phyloP scores from a whole-genome alignment of 495 filamentous ascomycete genomes.

The Acidiella bohemica region DNA sequence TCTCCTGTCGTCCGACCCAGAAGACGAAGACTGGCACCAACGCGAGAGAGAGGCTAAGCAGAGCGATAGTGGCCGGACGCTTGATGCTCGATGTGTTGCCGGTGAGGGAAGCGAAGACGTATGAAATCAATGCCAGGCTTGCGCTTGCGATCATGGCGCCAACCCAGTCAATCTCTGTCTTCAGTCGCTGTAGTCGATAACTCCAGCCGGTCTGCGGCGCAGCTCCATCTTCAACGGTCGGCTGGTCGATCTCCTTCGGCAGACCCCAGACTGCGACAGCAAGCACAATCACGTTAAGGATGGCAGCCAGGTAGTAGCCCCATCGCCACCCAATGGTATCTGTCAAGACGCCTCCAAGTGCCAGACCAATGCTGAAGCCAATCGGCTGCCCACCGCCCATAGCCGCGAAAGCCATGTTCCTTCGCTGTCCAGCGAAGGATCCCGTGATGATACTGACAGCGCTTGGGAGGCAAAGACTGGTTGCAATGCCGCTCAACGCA shows the following conservation, averaged over 20 bases:
- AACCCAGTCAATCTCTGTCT: conserved; percentile 36
- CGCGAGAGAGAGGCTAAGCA: conserved; percentile 31
- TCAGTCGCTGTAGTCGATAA: conserved; percentile 21
- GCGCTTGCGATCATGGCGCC: conserved; percentile 29
- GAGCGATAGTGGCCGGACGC: conserved; percentile 24
- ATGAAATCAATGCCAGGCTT: conserved; percentile 31
- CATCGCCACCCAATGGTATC: conserved; percentile 38
- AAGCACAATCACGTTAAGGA: conserved; percentile 28
- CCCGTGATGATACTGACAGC: conserved; percentile 37
- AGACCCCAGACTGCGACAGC: conserved; percentile 29
- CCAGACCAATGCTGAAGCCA: conserved; percentile 34
- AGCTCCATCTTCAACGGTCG: background rate
- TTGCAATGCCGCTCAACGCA: conserved; percentile 36
- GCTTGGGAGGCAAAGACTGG: conserved; percentile 38
- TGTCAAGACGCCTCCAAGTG: conserved; percentile 35
- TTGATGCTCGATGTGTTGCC: conserved; percentile 26
- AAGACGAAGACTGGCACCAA: conserved; percentile 34
- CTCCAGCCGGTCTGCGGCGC: conserved; percentile 2
- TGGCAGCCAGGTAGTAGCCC: conserved; percentile 33
- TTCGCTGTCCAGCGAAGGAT: conserved; percentile 28
- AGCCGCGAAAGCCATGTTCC: conserved; percentile 36
- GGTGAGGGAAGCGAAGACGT: conserved; percentile 35
- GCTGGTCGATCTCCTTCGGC: conserved; percentile 22
- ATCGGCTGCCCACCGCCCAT: conserved; percentile 36
- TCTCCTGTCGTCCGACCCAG: conserved; percentile 36